Evolutionary conservation across 345 rosid genomes (phyloP).

Genomic region (Angophora floribunda): DNA sequence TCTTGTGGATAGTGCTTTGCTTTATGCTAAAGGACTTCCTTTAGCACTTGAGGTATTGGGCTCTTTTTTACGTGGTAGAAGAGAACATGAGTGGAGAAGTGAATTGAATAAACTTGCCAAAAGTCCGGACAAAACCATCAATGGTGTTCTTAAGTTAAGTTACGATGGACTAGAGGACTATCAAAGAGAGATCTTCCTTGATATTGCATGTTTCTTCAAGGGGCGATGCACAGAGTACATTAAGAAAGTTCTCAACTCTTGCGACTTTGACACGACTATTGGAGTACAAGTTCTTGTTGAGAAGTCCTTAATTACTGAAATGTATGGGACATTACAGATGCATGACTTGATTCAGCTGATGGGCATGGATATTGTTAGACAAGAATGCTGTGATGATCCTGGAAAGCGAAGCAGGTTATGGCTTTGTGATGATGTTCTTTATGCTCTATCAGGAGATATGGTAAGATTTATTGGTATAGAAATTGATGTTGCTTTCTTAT

Average conservation of each 20-base stretch:
- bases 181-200: neutral
- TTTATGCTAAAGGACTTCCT: neutral
- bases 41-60: neutral
- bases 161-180: neutral
- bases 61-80: neutral
- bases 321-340: accelerated
- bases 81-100: neutral
- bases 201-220: neutral
- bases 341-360: neutral
- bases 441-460: neutral
- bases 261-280: neutral
- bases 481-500: neutral
- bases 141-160: neutral
- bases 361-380: neutral
- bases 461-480: neutral
- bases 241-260: neutral
- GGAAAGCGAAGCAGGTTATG: neutral
- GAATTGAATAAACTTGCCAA: neutral
- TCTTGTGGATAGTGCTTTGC: neutral
- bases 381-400: neutral
- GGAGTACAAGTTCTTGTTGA: neutral
- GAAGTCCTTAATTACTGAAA: neutral
- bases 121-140: neutral
- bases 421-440: neutral
- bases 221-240: accelerated